Percentiles rank a stretch among this genome's conserved stretches.
Conservation (phyloP, 2,329 filamentous ascomycete species). For the Myriosclerotinia duriaeana region DNA sequence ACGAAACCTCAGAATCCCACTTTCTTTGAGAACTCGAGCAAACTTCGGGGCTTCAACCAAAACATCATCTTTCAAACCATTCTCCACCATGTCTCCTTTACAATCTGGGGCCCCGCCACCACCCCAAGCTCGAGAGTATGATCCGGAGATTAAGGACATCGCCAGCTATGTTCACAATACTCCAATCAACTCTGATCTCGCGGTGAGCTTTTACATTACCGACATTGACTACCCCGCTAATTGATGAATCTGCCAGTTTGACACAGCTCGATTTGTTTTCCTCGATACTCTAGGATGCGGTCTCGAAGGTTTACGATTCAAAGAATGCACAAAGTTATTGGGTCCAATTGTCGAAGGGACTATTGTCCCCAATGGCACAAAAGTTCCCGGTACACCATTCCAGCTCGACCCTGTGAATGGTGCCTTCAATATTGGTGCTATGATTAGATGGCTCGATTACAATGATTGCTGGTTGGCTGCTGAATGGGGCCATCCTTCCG, state of each 20-base stretch:
- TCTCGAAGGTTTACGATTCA: conserved; percentile 91
- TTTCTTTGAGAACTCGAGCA: conserved; percentile 32
- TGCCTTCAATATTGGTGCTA: conserved; percentile 98
- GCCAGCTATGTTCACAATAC: conserved; percentile 93
- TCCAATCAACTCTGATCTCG: conserved; percentile 85
- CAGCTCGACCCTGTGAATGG: conserved; percentile 93
- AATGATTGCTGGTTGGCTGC: conserved; percentile 99
- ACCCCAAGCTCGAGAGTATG: conserved; percentile 63
- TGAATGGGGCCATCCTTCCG: conserved; percentile 97
- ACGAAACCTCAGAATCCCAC: conserved; percentile 35
- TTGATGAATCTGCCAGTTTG: conserved; percentile 58
- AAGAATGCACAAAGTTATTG: conserved; percentile 92
- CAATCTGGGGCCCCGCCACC: conserved; percentile 49
- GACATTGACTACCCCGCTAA: conserved; percentile 28
- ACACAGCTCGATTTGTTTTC: conserved; percentile 95
- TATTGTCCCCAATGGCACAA: conserved; percentile 85
- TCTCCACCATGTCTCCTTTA: conserved; percentile 42
- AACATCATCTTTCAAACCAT: conserved; percentile 35
- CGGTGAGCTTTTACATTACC: conserved; percentile 60
- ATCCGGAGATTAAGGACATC: conserved; percentile 93
- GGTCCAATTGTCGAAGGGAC: conserved; percentile 91
- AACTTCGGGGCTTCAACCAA: conserved; percentile 29
- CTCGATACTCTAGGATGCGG: conserved; percentile 96
- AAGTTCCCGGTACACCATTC: conserved; percentile 87
- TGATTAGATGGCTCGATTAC: conserved; percentile 99